phyloP scores from a whole-genome alignment of 257 asterid genomes.

The Linaria vulgaris region DNA sequence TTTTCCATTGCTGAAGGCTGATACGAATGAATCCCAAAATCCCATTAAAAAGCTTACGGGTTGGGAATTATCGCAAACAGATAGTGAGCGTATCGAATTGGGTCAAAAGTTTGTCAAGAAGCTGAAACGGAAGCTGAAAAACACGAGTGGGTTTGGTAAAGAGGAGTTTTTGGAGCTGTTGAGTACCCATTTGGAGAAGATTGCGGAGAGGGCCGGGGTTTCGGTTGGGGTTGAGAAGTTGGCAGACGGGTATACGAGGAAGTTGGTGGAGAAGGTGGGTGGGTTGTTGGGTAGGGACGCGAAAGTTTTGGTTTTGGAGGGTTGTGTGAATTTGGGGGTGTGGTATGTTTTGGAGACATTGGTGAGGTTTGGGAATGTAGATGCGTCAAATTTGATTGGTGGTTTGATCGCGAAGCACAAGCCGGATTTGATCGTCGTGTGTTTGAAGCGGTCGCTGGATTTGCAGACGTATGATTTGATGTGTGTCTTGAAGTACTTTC shows the following conservation, averaged over 20 bases:
- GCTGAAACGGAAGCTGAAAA: slow-evolving; percentile 48
- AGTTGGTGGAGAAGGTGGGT: slow-evolving; percentile 54
- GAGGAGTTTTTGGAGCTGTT: slow-evolving; percentile 45
- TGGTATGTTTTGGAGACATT: slow-evolving; percentile 66
- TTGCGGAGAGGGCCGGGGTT: slow-evolving; percentile 41
- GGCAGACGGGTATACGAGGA: slow-evolving; percentile 39
- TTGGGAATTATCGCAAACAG: slow-evolving; percentile 53
- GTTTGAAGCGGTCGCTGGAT: slow-evolving; percentile 59
- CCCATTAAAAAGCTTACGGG: slow-evolving; percentile 46
- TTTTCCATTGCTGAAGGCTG: slow-evolving; percentile 47
- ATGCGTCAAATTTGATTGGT: slow-evolving; percentile 43
- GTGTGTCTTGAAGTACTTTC: slow-evolving; percentile 75
- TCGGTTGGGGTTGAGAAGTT: slow-evolving; percentile 20
- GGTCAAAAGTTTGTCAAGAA: slow-evolving; percentile 42
- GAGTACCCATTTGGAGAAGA: slow-evolving; percentile 42
- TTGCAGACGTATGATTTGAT: slow-evolving; percentile 63
- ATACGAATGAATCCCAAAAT: slow-evolving; percentile 22
- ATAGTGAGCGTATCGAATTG: slow-evolving; percentile 43
- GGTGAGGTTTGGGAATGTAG: slow-evolving; percentile 58
- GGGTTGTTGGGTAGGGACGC: slow-evolving; percentile 55
- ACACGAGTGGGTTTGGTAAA: slow-evolving; percentile 42
- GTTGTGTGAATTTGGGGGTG: slow-evolving; percentile 52
- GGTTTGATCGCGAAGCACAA: slow-evolving; percentile 54
- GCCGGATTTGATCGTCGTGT: slow-evolving; percentile 59
- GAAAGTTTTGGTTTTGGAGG: slow-evolving; percentile 58